Base-by-base conservation (phyloP, 148 eudicot genomes). In the Heliamphora exappendiculata region DNA sequence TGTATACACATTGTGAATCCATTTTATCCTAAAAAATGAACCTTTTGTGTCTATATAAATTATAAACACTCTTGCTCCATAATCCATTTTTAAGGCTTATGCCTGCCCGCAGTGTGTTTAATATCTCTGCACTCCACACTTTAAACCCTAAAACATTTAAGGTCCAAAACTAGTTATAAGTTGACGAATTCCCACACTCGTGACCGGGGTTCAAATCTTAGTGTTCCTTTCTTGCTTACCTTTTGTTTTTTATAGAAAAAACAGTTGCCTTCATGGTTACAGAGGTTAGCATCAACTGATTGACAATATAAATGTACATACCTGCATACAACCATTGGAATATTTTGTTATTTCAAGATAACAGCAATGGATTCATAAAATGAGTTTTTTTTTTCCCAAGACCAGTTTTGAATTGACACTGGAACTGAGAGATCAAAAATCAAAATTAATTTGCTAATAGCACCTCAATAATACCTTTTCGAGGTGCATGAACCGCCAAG, bases 391-490 rank as follows among this genome's bases (percentile, higher is more conserved):
- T 17, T 16, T 8, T 60, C 34, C 65, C 34, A 9, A 57, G 58
- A 12, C 37, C 36, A 60, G 34, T 3, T 60, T 67, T 24, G 33
- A 41, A 28, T 67, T 24, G 33, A 41, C 31, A 67, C 49, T n/a
- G 29, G 11, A 10, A 44, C 50, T 53, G 31, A 24, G 50, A 60
- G 55, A 60, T 29, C 67, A 24, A 2, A 59, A 59, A 28, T 47
- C 44, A 34, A 69, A 31, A 24, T 31, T 33, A 69, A 58, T n/a
- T 24, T 17, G 12, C 13, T 37, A 41, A 10, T 14, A 20, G 51
- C 89, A 94, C 98, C 98, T 95, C 98, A 54, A 95, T 82, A 60
- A 95, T 92, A 76, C 94, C 98, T 86, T 95, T 95, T 44, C 90
- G 82, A 70, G 98, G 98, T 44, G 98, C 98, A 76, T 95, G 97